Conservation (phyloP, 331 rosid genomes). For the Malus hybrid region DNA sequence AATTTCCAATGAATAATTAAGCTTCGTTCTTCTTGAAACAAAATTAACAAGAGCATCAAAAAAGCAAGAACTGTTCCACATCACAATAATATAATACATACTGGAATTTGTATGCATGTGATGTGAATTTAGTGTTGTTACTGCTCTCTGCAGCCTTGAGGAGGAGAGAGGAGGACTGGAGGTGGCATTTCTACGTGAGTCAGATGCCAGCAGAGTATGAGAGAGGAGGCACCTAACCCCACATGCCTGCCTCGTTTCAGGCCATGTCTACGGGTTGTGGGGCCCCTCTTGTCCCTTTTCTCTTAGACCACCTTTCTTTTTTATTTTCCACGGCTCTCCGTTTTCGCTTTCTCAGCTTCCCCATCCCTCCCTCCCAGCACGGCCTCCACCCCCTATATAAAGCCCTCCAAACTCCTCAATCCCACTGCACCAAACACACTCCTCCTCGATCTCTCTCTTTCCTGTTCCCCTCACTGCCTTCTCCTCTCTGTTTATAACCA, state of each 20-base stretch:
- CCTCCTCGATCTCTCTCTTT: background rate
- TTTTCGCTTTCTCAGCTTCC: background rate
- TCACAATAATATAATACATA: no score
- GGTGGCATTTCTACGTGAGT: background rate
- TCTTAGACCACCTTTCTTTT: constrained; percentile 32
- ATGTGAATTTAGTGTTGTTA: no score
- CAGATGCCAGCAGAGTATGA: constrained; percentile 26
- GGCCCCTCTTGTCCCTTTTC: constrained; percentile 46
- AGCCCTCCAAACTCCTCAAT: background rate
- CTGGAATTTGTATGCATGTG: no score
- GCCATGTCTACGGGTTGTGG: constrained; percentile 53
- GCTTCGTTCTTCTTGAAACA: no score
- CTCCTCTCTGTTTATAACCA: background rate
- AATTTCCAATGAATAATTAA: no score
- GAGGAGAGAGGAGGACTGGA: background rate
- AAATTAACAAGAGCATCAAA: no score
- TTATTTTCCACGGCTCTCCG: background rate
- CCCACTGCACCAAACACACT: background rate
- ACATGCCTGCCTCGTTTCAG: constrained; percentile 41
- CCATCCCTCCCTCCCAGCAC: background rate
- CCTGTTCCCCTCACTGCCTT: background rate
- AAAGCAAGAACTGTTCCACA: no score
- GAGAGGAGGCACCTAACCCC: constrained; percentile 51
- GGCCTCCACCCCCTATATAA: constrained; percentile 8
- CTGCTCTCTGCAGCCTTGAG: no score